Percentiles rank a stretch among this genome's conserved stretches.
These are phyloP conservation scores for Stentor coeruleus DNA, from an alignment of 73 alveolate species.

Conservation along the genomic window DNA sequence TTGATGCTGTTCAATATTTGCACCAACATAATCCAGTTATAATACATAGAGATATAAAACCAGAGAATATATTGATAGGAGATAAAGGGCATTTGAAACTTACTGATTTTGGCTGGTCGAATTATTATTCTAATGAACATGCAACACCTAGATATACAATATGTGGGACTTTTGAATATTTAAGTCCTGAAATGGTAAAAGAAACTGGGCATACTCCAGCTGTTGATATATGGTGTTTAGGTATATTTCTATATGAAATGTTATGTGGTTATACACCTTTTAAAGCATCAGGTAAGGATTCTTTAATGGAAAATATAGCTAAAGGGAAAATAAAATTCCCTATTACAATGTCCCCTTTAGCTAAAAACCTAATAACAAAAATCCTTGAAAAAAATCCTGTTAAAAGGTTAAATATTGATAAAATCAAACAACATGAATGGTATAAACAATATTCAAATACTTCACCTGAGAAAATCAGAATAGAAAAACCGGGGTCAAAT, in stretches of 20 bases:
- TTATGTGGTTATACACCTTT: slow-evolving; percentile 60
- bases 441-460: background rate
- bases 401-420: background rate
- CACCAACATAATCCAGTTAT: slow-evolving; percentile 61
- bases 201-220: slow-evolving; percentile 42
- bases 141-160: slow-evolving; percentile 40
- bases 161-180: slow-evolving; percentile 67
- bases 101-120: slow-evolving; percentile 67
- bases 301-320: background rate
- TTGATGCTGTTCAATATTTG: slow-evolving; percentile 48
- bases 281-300: background rate
- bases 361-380: background rate
- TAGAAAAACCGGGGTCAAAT: too few relatives aligned
- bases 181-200: slow-evolving; percentile 59
- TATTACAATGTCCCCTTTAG: background rate
- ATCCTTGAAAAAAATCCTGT: background rate
- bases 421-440: background rate
- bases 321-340: background rate
- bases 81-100: slow-evolving; percentile 54
- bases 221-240: slow-evolving; percentile 66
- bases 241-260: slow-evolving; percentile 55
- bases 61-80: slow-evolving; percentile 7
- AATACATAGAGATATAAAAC: slow-evolving; percentile 34
- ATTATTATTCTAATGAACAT: slow-evolving; percentile 42
- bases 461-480: too few relatives aligned